Percentiles rank a stretch among this genome's conserved stretches.
phyloP scores from a whole-genome alignment of 2,329 filamentous ascomycete genomes.

The Pyrenophora teres region DNA sequence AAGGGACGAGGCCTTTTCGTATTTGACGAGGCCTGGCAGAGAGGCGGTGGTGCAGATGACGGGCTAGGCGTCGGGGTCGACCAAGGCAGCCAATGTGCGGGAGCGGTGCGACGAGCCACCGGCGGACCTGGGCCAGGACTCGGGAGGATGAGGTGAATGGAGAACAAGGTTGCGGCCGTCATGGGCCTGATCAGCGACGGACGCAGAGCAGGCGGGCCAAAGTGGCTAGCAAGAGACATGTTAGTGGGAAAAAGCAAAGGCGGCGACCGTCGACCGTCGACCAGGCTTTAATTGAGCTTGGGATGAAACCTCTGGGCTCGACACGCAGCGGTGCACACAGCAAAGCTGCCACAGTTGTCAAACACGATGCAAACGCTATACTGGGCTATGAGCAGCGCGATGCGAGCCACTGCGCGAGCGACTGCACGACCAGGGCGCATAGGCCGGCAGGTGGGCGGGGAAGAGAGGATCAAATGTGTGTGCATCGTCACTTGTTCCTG shows the following conservation, averaged over 20 bases:
- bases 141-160: neutral
- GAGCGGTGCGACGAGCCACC: no score
- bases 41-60: no score
- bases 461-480: conserved; percentile 1
- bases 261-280: conserved; percentile 1
- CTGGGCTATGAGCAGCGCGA: neutral
- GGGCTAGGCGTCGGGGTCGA: no score
- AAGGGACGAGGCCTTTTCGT: no score
- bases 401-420: no score
- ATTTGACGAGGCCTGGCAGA: no score
- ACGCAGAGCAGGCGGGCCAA: conserved; percentile 1
- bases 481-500: conserved; percentile 3
- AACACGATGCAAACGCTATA: conserved; percentile 5
- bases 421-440: conserved; percentile 1
- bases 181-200: conserved; percentile 9
- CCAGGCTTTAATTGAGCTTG: conserved; percentile 2
- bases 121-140: neutral
- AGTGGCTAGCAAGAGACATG: conserved; percentile 4
- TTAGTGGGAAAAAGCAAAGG: conserved; percentile 8
- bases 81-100: no score
- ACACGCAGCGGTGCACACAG: neutral
- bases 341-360: conserved; percentile 2
- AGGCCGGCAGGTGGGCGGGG: conserved; percentile 4
- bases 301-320: conserved; percentile 6
- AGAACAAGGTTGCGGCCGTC: neutral